Base-by-base conservation (phyloP, 306 rosid genomes). In the Rosa chinensis region DNA sequence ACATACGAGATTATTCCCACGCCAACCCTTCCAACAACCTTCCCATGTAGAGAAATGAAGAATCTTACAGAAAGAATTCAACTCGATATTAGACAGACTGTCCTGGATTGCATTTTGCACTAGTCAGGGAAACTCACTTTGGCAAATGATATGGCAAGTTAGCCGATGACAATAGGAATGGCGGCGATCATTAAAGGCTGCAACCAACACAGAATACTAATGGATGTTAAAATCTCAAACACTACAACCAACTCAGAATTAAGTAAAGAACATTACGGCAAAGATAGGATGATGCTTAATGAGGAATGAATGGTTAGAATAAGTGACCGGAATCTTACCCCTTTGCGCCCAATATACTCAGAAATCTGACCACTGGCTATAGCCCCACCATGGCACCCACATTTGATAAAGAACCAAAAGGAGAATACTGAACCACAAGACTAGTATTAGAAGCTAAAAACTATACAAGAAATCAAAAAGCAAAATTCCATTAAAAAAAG, bases 331-430 rank as follows among this genome's bases (percentile, higher is more conserved):
- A 35, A 35, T 50, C 68, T 63, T 83, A 95, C 99, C 96, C 99
- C 99, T 89, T 95, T 95, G 99, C 25, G 0, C 25, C 25, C 25
- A 25, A 25, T 25, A 25, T 25, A 25, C 25, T 25, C 25, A 25
- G 25, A 87, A 84, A 95, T 85, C 80, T 95, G 99, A 61, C 99
- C 99, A 81, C 99, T 95, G 39, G 98, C 86, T 81, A 95, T 91
- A 80, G 99, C 99, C 78, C 99, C 99, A 95, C 87, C 99, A 95
- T 95, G 61, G 98, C 98, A 72, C 99, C 99, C 62, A 95, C 99
- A 80, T 95, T 95, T 82, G 96, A 92, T 69, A 95, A 77, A 75
- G 99, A 95, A 56, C 99, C 99, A 80, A 92, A 95, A 74, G 89
- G 69, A 73, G 99, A 95, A 75, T 10, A 95, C 99, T 94, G 86